A percentile compares a stretch with the other conserved stretches of the same genome.
phyloP scores from a whole-genome alignment of 306 rosid species.

The Coriaria nepalensis region DNA sequence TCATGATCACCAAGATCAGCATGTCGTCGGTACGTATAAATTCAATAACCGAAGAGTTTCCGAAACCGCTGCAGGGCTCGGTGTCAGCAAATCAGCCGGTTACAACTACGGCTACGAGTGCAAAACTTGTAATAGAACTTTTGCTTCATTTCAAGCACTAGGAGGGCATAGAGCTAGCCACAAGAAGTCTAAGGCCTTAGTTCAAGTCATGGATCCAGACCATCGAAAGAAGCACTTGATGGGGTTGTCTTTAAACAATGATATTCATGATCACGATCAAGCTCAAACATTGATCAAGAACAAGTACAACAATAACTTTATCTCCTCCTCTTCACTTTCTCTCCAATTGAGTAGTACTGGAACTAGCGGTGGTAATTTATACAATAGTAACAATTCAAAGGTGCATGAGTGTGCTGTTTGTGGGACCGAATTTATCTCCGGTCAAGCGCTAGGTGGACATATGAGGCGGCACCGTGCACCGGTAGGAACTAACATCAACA shows the following conservation, averaged over 20 bases:
- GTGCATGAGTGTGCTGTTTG: slow-evolving; percentile 88
- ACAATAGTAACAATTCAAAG: slow-evolving; percentile 17
- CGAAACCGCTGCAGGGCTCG: slow-evolving; percentile 21
- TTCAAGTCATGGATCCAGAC: slow-evolving; percentile 12
- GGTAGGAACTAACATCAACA: slow-evolving; percentile 5
- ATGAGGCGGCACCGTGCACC: slow-evolving; percentile 84
- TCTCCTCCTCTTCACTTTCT: slow-evolving; percentile 21
- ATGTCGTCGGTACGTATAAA: slow-evolving; percentile 7
- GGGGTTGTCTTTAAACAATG: slow-evolving; percentile 27
- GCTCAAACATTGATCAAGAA: slow-evolving; percentile 20
- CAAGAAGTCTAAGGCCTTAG: slow-evolving; percentile 50
- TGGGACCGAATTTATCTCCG: slow-evolving; percentile 83
- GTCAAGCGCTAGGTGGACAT: slow-evolving; percentile 92
- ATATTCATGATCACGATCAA: slow-evolving; percentile 20
- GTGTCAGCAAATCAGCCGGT: slow-evolving; percentile 11
- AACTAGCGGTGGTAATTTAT: slow-evolving; percentile 18
- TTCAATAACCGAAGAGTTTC: slow-evolving; percentile 44
- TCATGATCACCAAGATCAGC: no score
- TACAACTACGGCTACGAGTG: slow-evolving; percentile 54
- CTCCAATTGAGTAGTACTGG: slow-evolving; percentile 31
- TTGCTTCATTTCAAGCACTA: slow-evolving; percentile 81
- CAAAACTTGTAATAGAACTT: slow-evolving; percentile 71
- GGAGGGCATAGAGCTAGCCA: slow-evolving; percentile 93
- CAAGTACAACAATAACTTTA: slow-evolving; percentile 6
- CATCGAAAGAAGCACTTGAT: slow-evolving; percentile 8